Evolutionary conservation across 1,284 basidiomycete genomes (phyloP), one percentile per base, ranked within the genome.

Genomic region (Cryptococcus hybrid): DNA sequence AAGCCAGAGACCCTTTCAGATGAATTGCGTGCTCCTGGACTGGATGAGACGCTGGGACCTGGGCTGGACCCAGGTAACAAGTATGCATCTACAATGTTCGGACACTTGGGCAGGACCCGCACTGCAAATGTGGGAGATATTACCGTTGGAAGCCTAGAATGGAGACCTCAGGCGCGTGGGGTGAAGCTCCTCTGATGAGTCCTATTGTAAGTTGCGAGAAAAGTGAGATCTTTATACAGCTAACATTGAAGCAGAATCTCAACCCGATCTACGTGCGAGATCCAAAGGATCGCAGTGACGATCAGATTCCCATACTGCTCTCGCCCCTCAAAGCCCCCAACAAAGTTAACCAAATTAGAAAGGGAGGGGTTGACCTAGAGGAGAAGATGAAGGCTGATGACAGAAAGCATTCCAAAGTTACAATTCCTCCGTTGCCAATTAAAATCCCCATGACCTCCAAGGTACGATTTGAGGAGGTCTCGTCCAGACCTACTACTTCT

Each of bases 61-160:
- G 50, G 44, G 11, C n/a, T 56, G 40, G 54, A 52, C 39, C 39
- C 48, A 37, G 54, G 50, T 11, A 48, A 59, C 39, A 51, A 34
- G 34, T 55, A 48, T 40, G 30, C 42, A n/a, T 53, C 53, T 5
- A 55, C 50, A 15, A 49, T 59, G 45, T 59, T 59, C 49, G 57
- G 57, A 18, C 49, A 58, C 51, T 15, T 58, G 13, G n/a, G 38
- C 24, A 35, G 45, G 7, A 24, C 11, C 8, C 15, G 34, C n/a
- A 3, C 5, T 9, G 4, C 12, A 30, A 36, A 35, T 13, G 24
- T n/a, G 5, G 38, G 39, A 30, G 40, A 42, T 7, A 13, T 12
- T 8, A 24, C 35, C n/a, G 44, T 15, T 9, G 8, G 12, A 5
- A 58, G 53, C 53, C 57, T 1, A 24, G 18, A 7, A 8, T 52